These are phyloP conservation scores for Artemisia argyi DNA, from an alignment of 129 eudicot genomes.

Conservation along the genomic window DNA sequence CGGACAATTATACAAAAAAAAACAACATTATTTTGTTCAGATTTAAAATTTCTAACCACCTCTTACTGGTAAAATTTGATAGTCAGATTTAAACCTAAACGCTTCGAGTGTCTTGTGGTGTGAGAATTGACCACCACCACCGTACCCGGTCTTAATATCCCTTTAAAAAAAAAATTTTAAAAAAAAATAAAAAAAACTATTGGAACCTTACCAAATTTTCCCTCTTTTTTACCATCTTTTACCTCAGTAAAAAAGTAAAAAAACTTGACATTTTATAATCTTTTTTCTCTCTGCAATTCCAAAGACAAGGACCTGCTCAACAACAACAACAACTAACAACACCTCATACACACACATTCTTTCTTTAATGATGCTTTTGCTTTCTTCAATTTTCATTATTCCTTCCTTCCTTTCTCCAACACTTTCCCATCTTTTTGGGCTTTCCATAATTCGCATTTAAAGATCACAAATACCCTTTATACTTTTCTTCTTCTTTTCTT, in stretches of 20 bases:
- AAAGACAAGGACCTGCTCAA: slow-evolving; percentile 14
- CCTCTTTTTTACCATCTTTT: slow-evolving; percentile 2
- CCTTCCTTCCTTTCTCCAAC: slow-evolving; percentile 21
- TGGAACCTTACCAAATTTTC: not conserved
- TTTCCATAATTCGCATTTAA: slow-evolving; percentile 14
- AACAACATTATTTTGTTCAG: too few relatives aligned
- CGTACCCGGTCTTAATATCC: too few relatives aligned
- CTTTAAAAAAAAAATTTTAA: too few relatives aligned
- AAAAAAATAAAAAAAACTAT: too few relatives aligned
- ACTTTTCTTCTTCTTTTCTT: not conserved
- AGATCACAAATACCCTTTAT: slow-evolving; percentile 20
- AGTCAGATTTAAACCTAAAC: too few relatives aligned
- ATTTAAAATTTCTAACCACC: too few relatives aligned
- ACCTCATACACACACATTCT: too few relatives aligned
- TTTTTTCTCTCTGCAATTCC: slow-evolving; percentile 1
- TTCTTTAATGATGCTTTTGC: slow-evolving; percentile 22
- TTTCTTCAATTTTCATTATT: slow-evolving; percentile 27
- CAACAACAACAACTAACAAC: slow-evolving; percentile 7
- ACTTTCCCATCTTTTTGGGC: slow-evolving; percentile 25
- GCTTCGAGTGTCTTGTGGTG: too few relatives aligned
- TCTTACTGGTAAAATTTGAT: too few relatives aligned
- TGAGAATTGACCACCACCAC: too few relatives aligned
- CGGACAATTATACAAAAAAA: too few relatives aligned
- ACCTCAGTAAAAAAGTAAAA: not conserved
- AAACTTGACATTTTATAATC: not conserved